phyloP scores from a whole-genome alignment of 2,329 filamentous ascomycete species.

The Graphiopsis chlorocephala region DNA sequence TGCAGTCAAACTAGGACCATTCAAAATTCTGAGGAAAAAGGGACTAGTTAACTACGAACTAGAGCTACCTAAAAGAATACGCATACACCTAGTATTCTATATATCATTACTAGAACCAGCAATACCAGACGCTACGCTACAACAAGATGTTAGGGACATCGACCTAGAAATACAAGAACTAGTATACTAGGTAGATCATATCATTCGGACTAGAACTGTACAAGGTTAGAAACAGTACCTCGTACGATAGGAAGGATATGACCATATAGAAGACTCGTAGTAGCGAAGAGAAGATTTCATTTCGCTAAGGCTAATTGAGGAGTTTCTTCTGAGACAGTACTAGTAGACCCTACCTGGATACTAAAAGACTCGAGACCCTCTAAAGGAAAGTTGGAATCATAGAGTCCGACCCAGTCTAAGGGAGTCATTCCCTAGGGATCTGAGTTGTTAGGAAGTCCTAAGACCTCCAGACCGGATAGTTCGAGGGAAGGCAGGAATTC shows the following conservation, averaged over 20 bases:
- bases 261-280: neutral
- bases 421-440: too few species aligned
- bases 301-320: neutral
- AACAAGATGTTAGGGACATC: neutral
- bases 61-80: neutral
- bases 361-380: too few species aligned
- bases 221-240: neutral
- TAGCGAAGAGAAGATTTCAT: neutral
- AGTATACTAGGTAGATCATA: neutral
- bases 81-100: neutral
- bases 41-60: neutral
- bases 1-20: constrained; percentile 1
- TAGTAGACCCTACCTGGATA: too few species aligned
- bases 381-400: too few species aligned
- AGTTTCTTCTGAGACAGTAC: too few species aligned
- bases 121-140: neutral
- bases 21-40: neutral
- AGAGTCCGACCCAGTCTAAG: too few species aligned
- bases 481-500: too few species aligned
- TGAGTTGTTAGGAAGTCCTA: too few species aligned
- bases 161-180: neutral
- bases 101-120: neutral
- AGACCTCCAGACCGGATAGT: too few species aligned
- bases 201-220: neutral
- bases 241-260: neutral